A percentile compares a stretch with the other conserved stretches of the same genome.
phyloP scores from a whole-genome alignment of 345 rosid genomes.

The Hibiscus syriacus region DNA sequence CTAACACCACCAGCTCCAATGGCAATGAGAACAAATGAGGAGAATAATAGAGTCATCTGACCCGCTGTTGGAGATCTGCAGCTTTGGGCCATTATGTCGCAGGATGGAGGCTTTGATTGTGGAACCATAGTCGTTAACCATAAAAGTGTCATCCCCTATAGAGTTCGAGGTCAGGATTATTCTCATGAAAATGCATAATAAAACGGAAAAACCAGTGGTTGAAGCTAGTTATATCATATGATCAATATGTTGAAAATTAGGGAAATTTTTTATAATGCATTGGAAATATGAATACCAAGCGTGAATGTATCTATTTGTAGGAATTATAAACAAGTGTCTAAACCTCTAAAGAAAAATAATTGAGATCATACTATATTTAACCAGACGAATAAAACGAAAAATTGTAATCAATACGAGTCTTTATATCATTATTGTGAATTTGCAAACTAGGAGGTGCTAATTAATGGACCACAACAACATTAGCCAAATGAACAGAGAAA shows the following conservation, averaged over 20 bases:
- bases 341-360: no score
- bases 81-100: no score
- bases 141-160: constrained; percentile 56
- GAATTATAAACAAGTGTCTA: no score
- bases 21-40: constrained; percentile 43
- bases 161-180: neutral
- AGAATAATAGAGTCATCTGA: constrained; percentile 41
- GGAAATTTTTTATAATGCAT: neutral
- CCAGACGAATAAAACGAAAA: no score
- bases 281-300: neutral
- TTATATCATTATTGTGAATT: neutral
- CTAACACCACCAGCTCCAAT: no score
- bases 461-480: neutral
- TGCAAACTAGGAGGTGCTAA: neutral
- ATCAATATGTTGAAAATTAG: no score
- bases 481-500: neutral
- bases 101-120: no score
- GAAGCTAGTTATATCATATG: neutral
- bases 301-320: no score
- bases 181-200: neutral
- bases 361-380: neutral
- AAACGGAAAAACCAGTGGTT: neutral
- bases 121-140: constrained; percentile 73
- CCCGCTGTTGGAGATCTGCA: constrained; percentile 41
- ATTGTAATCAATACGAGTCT: no score